Evolutionary conservation across 2,329 filamentous ascomycete species (phyloP), one percentile per base, ranked within the genome.

Genomic region (Lecanicillium sp.): DNA sequence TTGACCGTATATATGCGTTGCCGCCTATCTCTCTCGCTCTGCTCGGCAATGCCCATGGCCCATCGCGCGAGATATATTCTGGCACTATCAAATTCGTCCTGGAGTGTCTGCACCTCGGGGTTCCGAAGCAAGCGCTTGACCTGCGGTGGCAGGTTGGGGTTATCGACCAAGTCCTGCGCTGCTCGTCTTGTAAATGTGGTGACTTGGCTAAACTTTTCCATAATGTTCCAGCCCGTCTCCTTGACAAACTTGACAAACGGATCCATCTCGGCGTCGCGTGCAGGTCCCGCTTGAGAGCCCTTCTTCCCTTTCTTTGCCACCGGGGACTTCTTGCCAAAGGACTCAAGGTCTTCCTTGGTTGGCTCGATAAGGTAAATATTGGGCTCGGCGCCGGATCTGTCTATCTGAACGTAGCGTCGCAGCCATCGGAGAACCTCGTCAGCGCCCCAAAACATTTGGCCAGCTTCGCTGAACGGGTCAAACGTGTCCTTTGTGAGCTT

Each of bases 31-130:
- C 80, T 74, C 55, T 98, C 92, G 52, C 89, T 90, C 65, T 98
- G 92, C 59, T 98, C 94, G 0, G 92, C 89, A 47, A 98, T 95
- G 7, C 88, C 88, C 92, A 98, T 97, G 3, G 92, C 92, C 92
- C 92, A 98, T 46, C 92, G 75, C 17, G 92, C 92, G 29, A 98
- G 72, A 56, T 98, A 98, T 43, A 98, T 73, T 47, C 92, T 77
- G 4, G 94, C 92, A 52, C 88, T 95, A 66, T 98, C 94, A 51
- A 96, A 98, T 56, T 98, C 94, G 44, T 97, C 89, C 56, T 96
- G 89, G 17, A 98, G 61, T 0, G 86, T 96, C 65, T 96, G 89
- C 0, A 98, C 88, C 54, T 98, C 89, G 0, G 89, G 89, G 48
- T 94, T 96, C 55, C 79, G 81, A 59, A 98, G 77, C 50, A 98